Conservation (phyloP, 2,329 filamentous ascomycete species). For the Diplodia mutila region DNA sequence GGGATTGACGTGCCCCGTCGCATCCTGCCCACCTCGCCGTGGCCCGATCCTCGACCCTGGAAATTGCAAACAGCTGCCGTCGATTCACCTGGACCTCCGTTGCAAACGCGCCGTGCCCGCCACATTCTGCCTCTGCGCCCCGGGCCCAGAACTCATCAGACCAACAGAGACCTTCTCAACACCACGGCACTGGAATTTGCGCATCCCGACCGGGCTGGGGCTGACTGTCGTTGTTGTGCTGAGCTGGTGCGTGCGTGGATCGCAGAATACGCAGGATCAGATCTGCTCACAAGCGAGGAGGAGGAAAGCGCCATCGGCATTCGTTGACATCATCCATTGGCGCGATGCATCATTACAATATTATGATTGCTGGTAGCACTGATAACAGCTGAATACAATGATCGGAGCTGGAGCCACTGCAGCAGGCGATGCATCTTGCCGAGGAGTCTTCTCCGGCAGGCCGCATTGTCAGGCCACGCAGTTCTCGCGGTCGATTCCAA, state of each 20-base stretch:
- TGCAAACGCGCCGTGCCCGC: background rate
- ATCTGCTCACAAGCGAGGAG: background rate
- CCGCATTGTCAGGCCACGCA: background rate
- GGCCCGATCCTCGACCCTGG: constrained; percentile 12
- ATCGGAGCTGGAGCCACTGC: background rate
- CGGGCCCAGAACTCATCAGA: background rate
- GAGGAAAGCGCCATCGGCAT: background rate
- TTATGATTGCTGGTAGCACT: background rate
- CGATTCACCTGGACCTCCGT: background rate
- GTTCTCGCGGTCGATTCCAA: background rate
- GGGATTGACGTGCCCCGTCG: constrained; percentile 1
- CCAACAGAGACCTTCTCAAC: background rate
- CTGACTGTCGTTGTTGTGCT: background rate
- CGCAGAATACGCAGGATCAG: background rate
- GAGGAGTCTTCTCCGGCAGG: constrained; percentile 4
- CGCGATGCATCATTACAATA: too few relatives aligned
- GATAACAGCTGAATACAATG: background rate
- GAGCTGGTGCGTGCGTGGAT: background rate
- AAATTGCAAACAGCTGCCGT: background rate
- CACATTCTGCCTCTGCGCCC: background rate
- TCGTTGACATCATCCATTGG: constrained; percentile 10
- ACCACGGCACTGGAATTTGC: background rate
- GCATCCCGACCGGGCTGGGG: background rate
- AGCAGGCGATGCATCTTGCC: background rate
- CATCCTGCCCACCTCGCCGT: background rate